Conservation (phyloP, 2,329 filamentous ascomycete genomes). For the Aspergillus ibericus region DNA sequence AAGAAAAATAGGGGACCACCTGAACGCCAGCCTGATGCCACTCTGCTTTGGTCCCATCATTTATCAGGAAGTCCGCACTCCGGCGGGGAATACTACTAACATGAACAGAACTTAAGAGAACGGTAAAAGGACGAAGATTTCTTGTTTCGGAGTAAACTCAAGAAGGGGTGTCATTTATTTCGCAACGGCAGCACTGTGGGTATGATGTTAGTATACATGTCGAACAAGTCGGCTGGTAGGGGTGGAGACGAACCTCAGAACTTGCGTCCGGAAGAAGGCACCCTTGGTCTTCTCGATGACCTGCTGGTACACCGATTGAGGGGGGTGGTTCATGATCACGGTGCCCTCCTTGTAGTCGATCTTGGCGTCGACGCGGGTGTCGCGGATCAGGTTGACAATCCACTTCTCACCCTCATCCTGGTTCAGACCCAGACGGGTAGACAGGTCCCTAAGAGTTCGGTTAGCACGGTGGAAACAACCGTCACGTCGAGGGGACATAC, state of each 20-base stretch:
- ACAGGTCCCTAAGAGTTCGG: conserved; percentile 69
- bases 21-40: conserved; percentile 46
- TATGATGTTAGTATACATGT: neutral
- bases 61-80: conserved; percentile 24
- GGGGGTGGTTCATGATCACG: conserved; percentile 98
- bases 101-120: conserved; percentile 35
- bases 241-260: conserved; percentile 60
- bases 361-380: conserved; percentile 96
- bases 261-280: conserved; percentile 96
- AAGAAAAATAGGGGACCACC: conserved; percentile 37
- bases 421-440: conserved; percentile 83
- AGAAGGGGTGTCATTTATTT: conserved; percentile 40
- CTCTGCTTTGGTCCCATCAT: conserved; percentile 39
- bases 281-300: conserved; percentile 99
- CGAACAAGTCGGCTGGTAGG: neutral
- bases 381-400: conserved; percentile 99
- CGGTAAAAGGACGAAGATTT: conserved; percentile 33
- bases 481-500: conserved; percentile 44
- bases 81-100: conserved; percentile 34
- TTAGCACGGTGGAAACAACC: neutral
- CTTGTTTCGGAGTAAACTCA: conserved; percentile 15
- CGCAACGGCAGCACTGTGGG: conserved; percentile 48
- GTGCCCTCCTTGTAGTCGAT: conserved; percentile 99
- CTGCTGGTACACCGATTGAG: conserved; percentile 97
- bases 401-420: conserved; percentile 98